A percentile compares a stretch with the other conserved stretches of the same genome.
Conservation (phyloP, 352 stramenopile species). For the Phytophthora fragariaefolia region DNA sequence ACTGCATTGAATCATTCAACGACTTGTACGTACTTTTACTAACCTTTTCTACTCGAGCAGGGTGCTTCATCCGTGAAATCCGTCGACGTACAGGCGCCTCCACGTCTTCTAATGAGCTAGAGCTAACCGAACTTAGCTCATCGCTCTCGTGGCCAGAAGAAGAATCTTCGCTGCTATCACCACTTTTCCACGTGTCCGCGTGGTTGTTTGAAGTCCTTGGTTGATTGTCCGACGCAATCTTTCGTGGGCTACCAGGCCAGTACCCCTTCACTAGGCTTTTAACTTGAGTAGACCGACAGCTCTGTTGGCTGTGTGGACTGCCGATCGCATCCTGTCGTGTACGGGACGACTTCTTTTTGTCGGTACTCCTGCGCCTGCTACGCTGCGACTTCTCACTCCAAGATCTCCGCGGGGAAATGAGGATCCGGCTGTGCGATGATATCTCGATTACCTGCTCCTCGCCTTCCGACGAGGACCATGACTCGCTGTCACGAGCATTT, state of each 20-base stretch:
- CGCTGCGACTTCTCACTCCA: slow-evolving; percentile 22
- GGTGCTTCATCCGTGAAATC: slow-evolving; percentile 6
- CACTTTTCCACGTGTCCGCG: slow-evolving; percentile 12
- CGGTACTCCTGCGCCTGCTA: slow-evolving; percentile 1
- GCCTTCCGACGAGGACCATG: slow-evolving; percentile 33
- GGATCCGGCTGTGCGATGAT: slow-evolving; percentile 60
- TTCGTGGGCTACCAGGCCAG: slow-evolving; percentile 4
- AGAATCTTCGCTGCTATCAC: slow-evolving; percentile 18
- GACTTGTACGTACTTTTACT: slow-evolving; percentile 5
- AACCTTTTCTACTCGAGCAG: neutral
- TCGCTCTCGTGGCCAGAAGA: slow-evolving; percentile 12
- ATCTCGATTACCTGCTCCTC: slow-evolving; percentile 66
- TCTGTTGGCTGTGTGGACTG: neutral
- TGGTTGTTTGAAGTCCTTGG: slow-evolving; percentile 17
- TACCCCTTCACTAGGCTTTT: neutral
- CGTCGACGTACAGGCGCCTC: slow-evolving; percentile 6
- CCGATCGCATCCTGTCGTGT: neutral
- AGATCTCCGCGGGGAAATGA: slow-evolving; percentile 60
- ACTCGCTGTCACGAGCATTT: slow-evolving; percentile 22
- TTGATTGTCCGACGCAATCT: slow-evolving; percentile 5
- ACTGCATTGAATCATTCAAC: slow-evolving; percentile 26
- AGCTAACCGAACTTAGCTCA: slow-evolving; percentile 11
- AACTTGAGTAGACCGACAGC: neutral
- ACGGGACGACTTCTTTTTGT: slow-evolving; percentile 9
- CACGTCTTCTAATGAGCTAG: slow-evolving; percentile 13